Percentiles rank a stretch among this genome's conserved stretches.
Conservation (phyloP, 164 flowering plant genomes). For the Umbellularia californica region DNA sequence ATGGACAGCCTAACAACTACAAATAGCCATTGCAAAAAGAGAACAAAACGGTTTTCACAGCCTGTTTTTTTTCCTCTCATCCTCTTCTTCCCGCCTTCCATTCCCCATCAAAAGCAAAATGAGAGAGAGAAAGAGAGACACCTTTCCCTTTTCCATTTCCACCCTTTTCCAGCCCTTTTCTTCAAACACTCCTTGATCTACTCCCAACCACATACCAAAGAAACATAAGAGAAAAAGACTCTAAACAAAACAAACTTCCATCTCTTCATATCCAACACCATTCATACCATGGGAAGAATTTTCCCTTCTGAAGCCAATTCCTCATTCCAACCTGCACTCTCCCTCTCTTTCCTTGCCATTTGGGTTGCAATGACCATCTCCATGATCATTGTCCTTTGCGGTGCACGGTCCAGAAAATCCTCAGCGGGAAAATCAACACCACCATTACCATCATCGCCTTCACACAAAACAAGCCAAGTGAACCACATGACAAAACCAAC, state of each 20-base stretch:
- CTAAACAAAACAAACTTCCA: too few species aligned
- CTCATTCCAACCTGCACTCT: constrained; percentile 12
- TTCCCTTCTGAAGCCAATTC: constrained; percentile 17
- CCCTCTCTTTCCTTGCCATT: constrained; percentile 21
- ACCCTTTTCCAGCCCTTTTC: background rate
- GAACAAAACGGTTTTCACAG: background rate
- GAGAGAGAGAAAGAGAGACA: background rate
- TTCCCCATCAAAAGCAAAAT: background rate
- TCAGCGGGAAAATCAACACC: background rate
- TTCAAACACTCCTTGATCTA: background rate
- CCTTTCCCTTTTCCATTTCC: background rate
- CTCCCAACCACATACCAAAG: background rate
- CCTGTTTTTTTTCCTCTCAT: background rate
- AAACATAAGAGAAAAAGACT: background rate
- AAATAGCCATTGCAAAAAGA: background rate
- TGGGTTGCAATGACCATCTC: constrained; percentile 26
- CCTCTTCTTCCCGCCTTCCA: constrained; percentile 2
- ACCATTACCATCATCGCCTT: background rate
- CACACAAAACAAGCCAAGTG: background rate
- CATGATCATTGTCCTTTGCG: constrained; percentile 24
- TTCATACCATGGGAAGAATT: constrained; percentile 30
- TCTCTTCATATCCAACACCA: background rate
- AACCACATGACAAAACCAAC: background rate
- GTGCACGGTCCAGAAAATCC: constrained; percentile 13
- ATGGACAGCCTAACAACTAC: background rate